These are phyloP conservation scores for Wickerhamomyces sp. DNA, from an alignment of 1,139 yeast species.

Conservation along the genomic window DNA sequence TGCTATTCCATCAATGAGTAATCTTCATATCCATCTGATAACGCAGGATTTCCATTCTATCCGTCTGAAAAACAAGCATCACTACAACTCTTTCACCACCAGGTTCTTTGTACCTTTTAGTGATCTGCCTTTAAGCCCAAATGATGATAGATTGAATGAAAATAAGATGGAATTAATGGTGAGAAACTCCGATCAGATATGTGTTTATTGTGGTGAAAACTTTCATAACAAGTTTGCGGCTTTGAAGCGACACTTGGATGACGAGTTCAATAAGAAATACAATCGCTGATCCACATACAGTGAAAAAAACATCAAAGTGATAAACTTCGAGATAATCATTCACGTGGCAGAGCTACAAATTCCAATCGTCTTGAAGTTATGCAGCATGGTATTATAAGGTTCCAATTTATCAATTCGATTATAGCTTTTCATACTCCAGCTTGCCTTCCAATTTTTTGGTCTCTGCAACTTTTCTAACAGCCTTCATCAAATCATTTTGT, in stretches of 20 bases:
- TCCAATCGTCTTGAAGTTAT: no score
- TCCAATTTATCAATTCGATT: slow-evolving; percentile 11
- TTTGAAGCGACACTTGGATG: slow-evolving; percentile 14
- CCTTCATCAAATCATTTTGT: slow-evolving; percentile 94
- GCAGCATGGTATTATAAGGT: not conserved
- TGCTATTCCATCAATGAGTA: slow-evolving; percentile 61
- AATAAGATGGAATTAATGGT: slow-evolving; percentile 27
- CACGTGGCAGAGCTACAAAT: not conserved
- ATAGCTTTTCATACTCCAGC: slow-evolving; percentile 87
- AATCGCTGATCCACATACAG: no score
- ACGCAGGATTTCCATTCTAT: slow-evolving; percentile 57
- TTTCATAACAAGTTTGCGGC: slow-evolving; percentile 37
- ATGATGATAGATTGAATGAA: slow-evolving; percentile 14
- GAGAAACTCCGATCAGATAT: slow-evolving; percentile 38
- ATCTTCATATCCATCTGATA: slow-evolving; percentile 69
- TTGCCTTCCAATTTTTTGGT: slow-evolving; percentile 96
- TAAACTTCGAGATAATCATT: no score
- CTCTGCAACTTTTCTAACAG: slow-evolving; percentile 96
- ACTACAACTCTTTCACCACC: slow-evolving; percentile 68
- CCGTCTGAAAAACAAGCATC: slow-evolving; percentile 54
- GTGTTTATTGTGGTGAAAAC: slow-evolving; percentile 42
- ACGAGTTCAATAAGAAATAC: slow-evolving; percentile 10
- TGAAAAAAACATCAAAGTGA: no score
- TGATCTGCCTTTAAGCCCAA: slow-evolving; percentile 29
- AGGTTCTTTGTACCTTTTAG: slow-evolving; percentile 56